Conservation (phyloP, 2,329 filamentous ascomycete species). For the Diaporthe caulivora region DNA sequence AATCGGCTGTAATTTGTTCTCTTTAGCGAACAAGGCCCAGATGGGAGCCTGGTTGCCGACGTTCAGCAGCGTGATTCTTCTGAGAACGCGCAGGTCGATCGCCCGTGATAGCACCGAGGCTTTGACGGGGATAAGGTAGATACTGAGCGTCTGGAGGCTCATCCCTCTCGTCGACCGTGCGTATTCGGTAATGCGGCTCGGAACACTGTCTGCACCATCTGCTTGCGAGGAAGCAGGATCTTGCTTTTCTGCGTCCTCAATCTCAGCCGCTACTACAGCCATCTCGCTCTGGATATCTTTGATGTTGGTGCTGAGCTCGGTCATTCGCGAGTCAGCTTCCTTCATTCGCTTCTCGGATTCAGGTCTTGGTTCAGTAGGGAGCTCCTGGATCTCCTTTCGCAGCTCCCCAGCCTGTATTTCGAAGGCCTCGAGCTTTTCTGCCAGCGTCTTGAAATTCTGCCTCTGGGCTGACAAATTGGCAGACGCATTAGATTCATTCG, state of each 20-base stretch:
- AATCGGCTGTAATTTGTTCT: conserved; percentile 65
- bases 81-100: conserved; percentile 69
- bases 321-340: conserved; percentile 48
- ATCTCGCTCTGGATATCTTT: conserved; percentile 52
- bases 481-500: conserved; percentile 39
- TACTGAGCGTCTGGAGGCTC: conserved; percentile 64
- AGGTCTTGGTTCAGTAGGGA: conserved; percentile 40
- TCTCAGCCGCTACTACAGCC: conserved; percentile 52
- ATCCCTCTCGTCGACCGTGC: conserved; percentile 70
- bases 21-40: conserved; percentile 68
- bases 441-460: conserved; percentile 50
- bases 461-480: conserved; percentile 48
- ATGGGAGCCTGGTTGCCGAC: conserved; percentile 72
- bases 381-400: conserved; percentile 48
- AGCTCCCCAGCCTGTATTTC: conserved; percentile 48
- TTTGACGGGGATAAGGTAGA: conserved; percentile 72
- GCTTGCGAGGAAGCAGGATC: conserved; percentile 29
- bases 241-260: conserved; percentile 49
- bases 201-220: conserved; percentile 43
- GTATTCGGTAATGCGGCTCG: conserved; percentile 61
- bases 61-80: conserved; percentile 70
- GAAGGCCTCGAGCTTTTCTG: conserved; percentile 49
- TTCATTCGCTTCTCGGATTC: conserved; percentile 41
- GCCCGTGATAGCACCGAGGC: conserved; percentile 67
- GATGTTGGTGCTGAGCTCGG: conserved; percentile 48